Percentiles rank a stretch among this genome's conserved stretches.
Evolutionary conservation across 73 alveolate genomes (phyloP).

Genomic region (Paramecium primaurelia): DNA sequence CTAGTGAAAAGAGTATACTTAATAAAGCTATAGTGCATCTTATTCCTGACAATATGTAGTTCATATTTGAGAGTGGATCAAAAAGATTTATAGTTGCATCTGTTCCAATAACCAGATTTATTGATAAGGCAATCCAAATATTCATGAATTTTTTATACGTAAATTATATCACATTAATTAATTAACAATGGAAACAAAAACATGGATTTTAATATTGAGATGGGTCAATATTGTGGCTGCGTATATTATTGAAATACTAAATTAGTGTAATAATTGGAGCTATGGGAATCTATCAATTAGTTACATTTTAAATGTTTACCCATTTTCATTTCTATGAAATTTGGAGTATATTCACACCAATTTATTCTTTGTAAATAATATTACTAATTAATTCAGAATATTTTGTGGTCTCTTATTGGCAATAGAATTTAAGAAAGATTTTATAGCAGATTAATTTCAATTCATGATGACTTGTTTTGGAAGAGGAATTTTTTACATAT

Average conservation of each 20-base stretch:
- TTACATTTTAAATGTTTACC: neutral
- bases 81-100: neutral
- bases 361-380: neutral
- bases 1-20: neutral
- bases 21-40: neutral
- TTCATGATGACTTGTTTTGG: conserved; percentile 16
- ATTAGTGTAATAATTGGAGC: neutral
- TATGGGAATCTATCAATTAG: conserved; percentile 28
- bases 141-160: neutral
- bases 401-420: neutral
- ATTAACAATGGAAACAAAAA: conserved; percentile 27
- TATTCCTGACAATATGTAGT: neutral
- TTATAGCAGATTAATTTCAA: neutral
- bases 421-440: neutral
- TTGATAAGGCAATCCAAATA: neutral
- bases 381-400: neutral
- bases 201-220: neutral
- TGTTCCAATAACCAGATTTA: neutral
- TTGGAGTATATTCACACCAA: conserved; percentile 5
- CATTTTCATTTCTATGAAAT: neutral
- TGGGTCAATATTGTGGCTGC: conserved; percentile 44
- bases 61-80: neutral
- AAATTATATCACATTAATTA: neutral
- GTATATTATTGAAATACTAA: too few relatives aligned
- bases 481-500: conserved; percentile 38